phyloP scores from a whole-genome alignment of 1,284 basidiomycete genomes.

The Rhizoctonia solani region DNA sequence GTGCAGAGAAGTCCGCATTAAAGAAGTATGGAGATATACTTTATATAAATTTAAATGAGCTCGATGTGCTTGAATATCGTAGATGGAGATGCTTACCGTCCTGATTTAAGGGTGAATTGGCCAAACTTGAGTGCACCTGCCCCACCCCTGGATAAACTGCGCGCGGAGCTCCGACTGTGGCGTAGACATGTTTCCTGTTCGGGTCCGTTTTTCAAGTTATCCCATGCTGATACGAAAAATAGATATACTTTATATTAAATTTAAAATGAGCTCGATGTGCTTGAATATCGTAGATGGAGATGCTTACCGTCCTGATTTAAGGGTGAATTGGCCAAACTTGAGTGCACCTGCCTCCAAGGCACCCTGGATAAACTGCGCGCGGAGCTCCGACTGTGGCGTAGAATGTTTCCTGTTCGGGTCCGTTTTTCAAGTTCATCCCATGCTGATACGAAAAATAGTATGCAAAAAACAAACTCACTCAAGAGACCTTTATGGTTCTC shows the following conservation, averaged over 20 bases:
- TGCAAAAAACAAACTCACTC: too few relatives aligned
- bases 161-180: slow-evolving; percentile 16
- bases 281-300: too few relatives aligned
- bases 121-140: slow-evolving; percentile 86
- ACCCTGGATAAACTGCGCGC: slow-evolving; percentile 53
- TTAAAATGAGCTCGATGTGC: too few relatives aligned
- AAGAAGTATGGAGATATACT: slow-evolving; percentile 96
- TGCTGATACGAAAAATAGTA: neutral
- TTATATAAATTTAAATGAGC: too few relatives aligned
- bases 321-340: slow-evolving; percentile 86
- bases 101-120: slow-evolving; percentile 89
- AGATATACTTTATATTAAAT: slow-evolving; percentile 57
- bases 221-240: neutral
- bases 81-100: too few relatives aligned
- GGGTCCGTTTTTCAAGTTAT: neutral
- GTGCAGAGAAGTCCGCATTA: slow-evolving; percentile 91
- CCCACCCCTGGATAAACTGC: slow-evolving; percentile 53
- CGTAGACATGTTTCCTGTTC: neutral
- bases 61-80: too few relatives aligned
- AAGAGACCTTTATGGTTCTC: too few relatives aligned
- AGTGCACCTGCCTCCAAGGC: slow-evolving; percentile 66
- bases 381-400: neutral
- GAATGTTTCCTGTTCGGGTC: neutral
- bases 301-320: too few relatives aligned
- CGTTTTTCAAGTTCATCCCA: neutral